Conservation (phyloP, 1,139 yeast species). For the Yamadazyma kanchanaburiensis region DNA sequence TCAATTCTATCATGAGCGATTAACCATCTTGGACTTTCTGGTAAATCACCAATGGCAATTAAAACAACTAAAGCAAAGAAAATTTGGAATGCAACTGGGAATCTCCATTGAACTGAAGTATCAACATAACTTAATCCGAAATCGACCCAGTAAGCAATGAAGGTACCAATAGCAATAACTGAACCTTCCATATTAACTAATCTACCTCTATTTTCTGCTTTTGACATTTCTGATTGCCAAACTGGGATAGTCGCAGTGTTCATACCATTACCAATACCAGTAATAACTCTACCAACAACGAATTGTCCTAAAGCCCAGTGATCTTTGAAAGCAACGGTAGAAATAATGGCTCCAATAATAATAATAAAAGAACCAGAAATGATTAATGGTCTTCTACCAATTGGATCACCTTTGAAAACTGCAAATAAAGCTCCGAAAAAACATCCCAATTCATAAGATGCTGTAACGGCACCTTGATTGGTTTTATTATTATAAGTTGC, state of each 20-base stretch:
- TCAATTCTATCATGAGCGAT: conserved; percentile 49
- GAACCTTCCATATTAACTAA: conserved; percentile 71
- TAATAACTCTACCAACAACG: conserved; percentile 67
- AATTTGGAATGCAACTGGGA: conserved; percentile 46
- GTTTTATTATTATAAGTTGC: conserved; percentile 37
- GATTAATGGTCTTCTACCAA: conserved; percentile 67
- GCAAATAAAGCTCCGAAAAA: conserved; percentile 70
- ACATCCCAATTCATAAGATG: conserved; percentile 76
- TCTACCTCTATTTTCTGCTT: conserved; percentile 68
- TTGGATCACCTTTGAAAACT: conserved; percentile 56
- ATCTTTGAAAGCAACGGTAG: conserved; percentile 53
- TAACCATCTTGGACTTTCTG: conserved; percentile 78
- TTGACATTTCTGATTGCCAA: conserved; percentile 78
- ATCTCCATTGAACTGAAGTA: conserved; percentile 41
- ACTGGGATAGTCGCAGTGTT: conserved; percentile 80
- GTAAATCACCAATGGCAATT: conserved; percentile 38
- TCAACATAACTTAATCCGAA: conserved; percentile 63
- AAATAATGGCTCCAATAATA: conserved; percentile 61
- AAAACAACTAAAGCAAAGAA: conserved; percentile 36
- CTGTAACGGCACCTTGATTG: conserved; percentile 66
- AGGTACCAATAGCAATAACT: conserved; percentile 67
- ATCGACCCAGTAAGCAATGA: conserved; percentile 74
- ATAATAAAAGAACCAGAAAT: conserved; percentile 57
- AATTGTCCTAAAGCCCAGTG: conserved; percentile 60
- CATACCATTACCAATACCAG: conserved; percentile 80